Evolutionary conservation across 1,139 yeast genomes (phyloP).

Genomic region (Yamadazyma trypodendri): DNA sequence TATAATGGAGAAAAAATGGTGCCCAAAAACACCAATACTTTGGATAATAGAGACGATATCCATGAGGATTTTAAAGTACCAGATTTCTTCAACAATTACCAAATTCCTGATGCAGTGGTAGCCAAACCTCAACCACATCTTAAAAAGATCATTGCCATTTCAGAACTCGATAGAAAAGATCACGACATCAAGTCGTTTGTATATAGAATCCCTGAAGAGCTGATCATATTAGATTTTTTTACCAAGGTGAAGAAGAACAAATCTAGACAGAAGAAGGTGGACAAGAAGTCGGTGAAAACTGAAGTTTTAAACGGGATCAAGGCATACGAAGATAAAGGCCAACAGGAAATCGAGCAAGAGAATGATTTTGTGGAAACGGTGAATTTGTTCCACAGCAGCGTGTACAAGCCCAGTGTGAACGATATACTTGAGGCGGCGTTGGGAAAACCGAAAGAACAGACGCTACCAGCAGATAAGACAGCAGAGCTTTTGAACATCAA

Average conservation of each 20-base stretch:
- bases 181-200: conserved; percentile 39
- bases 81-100: conserved; percentile 42
- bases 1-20: conserved; percentile 15
- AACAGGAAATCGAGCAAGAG: conserved; percentile 20
- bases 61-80: conserved; percentile 37
- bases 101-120: conserved; percentile 46
- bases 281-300: conserved; percentile 19
- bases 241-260: conserved; percentile 42
- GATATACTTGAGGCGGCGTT: conserved; percentile 26
- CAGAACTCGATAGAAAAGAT: conserved; percentile 26
- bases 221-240: conserved; percentile 73
- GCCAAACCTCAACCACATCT: conserved; percentile 28
- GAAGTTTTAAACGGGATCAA: conserved; percentile 25
- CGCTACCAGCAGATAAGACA: conserved; percentile 33
- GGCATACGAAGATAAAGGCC: conserved; percentile 21
- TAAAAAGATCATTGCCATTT: conserved; percentile 37
- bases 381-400: conserved; percentile 17
- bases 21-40: conserved; percentile 15
- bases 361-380: conserved; percentile 27
- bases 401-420: conserved; percentile 25
- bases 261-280: conserved; percentile 13
- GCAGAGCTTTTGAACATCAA: conserved; percentile 57
- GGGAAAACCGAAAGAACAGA: conserved; percentile 5
- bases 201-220: conserved; percentile 68
- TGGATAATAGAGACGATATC: conserved; percentile 22